A percentile compares a stretch with the other conserved stretches of the same genome.
Conservation (phyloP, 345 rosid species). For the Schrenkiella parvula region DNA sequence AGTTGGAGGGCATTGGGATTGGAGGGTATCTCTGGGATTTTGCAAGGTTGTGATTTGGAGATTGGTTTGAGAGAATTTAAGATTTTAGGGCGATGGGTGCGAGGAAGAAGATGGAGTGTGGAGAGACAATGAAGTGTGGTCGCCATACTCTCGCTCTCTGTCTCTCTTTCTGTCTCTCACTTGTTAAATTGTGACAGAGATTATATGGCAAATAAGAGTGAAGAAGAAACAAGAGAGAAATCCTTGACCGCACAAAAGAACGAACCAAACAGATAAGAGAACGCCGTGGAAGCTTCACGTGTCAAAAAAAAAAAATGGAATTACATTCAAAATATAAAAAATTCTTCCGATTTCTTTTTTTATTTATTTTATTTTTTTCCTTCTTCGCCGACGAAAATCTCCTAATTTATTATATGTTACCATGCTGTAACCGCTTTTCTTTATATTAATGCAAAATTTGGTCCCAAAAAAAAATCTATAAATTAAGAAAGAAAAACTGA, state of each 20-base stretch:
- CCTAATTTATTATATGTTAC: too few relatives aligned
- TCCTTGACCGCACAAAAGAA: not conserved
- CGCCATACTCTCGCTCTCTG: constrained; percentile 46
- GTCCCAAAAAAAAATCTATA: too few relatives aligned
- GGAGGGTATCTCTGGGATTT: constrained; percentile 17
- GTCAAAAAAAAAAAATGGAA: not conserved
- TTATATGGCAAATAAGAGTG: not conserved
- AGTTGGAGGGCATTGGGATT: constrained; percentile 25
- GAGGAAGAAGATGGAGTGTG: constrained; percentile 37
- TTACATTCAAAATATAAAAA: not conserved
- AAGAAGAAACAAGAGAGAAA: not conserved
- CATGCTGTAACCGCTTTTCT: too few relatives aligned
- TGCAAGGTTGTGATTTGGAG: constrained; percentile 20
- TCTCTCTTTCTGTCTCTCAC: not conserved
- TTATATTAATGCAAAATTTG: too few relatives aligned
- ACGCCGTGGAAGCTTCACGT: constrained; percentile 10
- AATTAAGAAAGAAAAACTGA: too few relatives aligned
- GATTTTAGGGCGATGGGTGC: constrained; percentile 23
- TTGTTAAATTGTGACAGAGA: constrained; percentile 24
- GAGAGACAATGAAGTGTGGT: constrained; percentile 61
- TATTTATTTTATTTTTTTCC: too few relatives aligned
- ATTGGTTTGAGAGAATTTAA: constrained; percentile 28
- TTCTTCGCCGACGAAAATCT: not conserved
- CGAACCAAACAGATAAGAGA: constrained; percentile 27
- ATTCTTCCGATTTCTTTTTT: not conserved